A percentile compares a stretch with the other conserved stretches of the same genome.
Conservation (phyloP, 768 basidiomycete species). For the Naganishia antarctica region DNA sequence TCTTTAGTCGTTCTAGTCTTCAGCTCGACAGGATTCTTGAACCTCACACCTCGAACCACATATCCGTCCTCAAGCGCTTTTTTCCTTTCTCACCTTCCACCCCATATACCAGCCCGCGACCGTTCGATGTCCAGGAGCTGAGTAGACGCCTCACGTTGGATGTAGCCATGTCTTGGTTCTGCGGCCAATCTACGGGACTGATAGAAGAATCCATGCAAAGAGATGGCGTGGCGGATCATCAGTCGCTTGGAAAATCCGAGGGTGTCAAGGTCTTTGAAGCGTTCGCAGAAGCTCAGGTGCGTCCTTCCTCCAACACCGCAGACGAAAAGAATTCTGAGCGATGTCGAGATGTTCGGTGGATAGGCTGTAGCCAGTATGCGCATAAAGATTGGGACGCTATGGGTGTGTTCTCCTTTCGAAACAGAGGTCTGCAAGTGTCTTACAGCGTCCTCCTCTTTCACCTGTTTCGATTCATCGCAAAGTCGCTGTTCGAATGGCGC, state of each 20-base stretch:
- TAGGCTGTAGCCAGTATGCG: conserved; percentile 34
- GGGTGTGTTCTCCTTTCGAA: conserved; percentile 32
- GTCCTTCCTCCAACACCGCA: too few relatives aligned
- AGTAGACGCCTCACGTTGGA: conserved; percentile 34
- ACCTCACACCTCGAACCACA: conserved; percentile 27
- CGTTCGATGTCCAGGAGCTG: conserved; percentile 38
- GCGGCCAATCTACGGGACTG: conserved; percentile 31
- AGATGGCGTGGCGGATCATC: background rate
- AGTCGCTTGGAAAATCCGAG: background rate
- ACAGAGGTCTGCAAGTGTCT: background rate
- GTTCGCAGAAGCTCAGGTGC: conserved; percentile 34
- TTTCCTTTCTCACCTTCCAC: conserved; percentile 22
- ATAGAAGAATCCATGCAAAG: background rate
- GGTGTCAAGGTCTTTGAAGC: conserved; percentile 26
- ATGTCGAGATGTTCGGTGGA: too few relatives aligned
- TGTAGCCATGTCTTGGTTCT: conserved; percentile 40
- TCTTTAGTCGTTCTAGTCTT: conserved; percentile 38
- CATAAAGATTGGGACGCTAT: conserved; percentile 43
- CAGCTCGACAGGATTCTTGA: conserved; percentile 29
- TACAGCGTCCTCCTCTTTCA: conserved; percentile 4
- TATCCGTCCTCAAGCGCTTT: conserved; percentile 29
- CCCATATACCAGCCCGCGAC: background rate
- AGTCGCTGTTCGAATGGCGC: conserved; percentile 41
- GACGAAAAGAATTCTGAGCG: too few relatives aligned
- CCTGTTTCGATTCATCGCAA: background rate